Evolutionary conservation across 1,284 basidiomycete genomes (phyloP).

Genomic region (Leccinum huronense): DNA sequence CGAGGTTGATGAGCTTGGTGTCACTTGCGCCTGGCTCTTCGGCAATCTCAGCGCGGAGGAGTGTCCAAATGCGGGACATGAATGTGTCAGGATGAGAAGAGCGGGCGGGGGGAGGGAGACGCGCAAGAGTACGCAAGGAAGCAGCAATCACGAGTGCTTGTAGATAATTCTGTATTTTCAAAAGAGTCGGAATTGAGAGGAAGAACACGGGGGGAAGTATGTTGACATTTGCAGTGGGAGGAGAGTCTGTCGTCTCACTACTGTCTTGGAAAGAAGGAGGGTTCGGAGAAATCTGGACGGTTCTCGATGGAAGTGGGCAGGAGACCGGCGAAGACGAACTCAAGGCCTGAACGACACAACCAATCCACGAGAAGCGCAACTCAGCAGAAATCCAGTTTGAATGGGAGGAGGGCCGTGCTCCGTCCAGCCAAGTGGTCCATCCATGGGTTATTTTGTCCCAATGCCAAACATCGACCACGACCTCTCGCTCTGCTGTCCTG

Average conservation of each 20-base stretch:
- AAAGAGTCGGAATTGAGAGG: conserved; percentile 50
- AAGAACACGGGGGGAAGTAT: conserved; percentile 61
- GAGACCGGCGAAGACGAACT: conserved; percentile 45
- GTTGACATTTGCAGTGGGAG: conserved; percentile 32
- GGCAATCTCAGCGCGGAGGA: conserved; percentile 59
- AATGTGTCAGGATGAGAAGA: conserved; percentile 36
- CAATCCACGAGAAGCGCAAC: conserved; percentile 41
- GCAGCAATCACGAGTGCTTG: conserved; percentile 70
- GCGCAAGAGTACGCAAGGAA: conserved; percentile 54
- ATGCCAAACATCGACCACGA: conserved; percentile 54
- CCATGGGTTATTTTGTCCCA: conserved; percentile 32
- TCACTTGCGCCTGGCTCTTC: conserved; percentile 38
- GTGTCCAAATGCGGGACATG: conserved; percentile 59
- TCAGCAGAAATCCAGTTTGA: conserved; percentile 17
- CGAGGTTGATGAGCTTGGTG: conserved; percentile 63
- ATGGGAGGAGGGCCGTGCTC: conserved; percentile 19
- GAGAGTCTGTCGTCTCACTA: conserved; percentile 13
- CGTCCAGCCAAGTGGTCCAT: conserved; percentile 46
- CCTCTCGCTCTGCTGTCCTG: conserved; percentile 48
- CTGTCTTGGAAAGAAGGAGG: conserved; percentile 4
- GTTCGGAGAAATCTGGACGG: conserved; percentile 13
- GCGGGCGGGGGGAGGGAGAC: conserved; percentile 34
- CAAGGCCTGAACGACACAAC: conserved; percentile 48
- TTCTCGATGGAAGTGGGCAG: conserved; percentile 40
- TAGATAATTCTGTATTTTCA: conserved; percentile 64